These are phyloP conservation scores for Fusarium aywerte DNA, from an alignment of 2,329 filamentous ascomycete species.

Conservation along the genomic window DNA sequence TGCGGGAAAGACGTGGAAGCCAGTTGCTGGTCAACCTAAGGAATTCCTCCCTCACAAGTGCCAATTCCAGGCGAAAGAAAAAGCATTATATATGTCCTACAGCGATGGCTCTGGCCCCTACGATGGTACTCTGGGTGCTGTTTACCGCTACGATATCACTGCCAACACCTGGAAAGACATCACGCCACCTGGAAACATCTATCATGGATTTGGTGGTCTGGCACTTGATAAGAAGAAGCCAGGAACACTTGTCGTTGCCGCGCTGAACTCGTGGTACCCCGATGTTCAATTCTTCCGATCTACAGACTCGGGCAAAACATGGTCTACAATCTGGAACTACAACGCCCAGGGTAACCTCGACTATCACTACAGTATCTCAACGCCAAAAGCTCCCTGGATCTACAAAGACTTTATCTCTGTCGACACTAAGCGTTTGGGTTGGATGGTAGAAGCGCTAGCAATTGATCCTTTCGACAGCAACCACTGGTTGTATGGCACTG, in stretches of 20 bases:
- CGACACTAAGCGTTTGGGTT: slow-evolving; percentile 64
- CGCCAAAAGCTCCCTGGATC: slow-evolving; percentile 64
- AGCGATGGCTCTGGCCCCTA: slow-evolving; percentile 67
- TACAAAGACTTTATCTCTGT: slow-evolving; percentile 59
- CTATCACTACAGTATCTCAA: slow-evolving; percentile 59
- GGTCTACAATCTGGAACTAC: slow-evolving; percentile 66
- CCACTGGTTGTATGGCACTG: slow-evolving; percentile 71
- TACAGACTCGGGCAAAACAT: slow-evolving; percentile 64
- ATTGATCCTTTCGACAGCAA: slow-evolving; percentile 69
- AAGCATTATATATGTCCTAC: slow-evolving; percentile 66
- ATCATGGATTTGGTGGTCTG: slow-evolving; percentile 67
- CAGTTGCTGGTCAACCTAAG: slow-evolving; percentile 61
- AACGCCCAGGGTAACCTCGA: slow-evolving; percentile 57
- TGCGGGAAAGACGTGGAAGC: slow-evolving; percentile 63
- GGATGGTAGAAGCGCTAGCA: slow-evolving; percentile 69
- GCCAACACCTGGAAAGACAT: slow-evolving; percentile 64
- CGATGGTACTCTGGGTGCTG: slow-evolving; percentile 63
- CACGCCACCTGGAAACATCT: slow-evolving; percentile 62
- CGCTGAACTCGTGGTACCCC: slow-evolving; percentile 69
- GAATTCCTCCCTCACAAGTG: slow-evolving; percentile 66
- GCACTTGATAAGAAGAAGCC: slow-evolving; percentile 64
- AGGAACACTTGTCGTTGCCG: slow-evolving; percentile 66
- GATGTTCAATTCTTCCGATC: slow-evolving; percentile 67
- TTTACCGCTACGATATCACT: slow-evolving; percentile 65
- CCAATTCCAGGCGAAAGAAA: slow-evolving; percentile 61